Evolutionary conservation across 2,329 filamentous ascomycete genomes (phyloP), one percentile per base, ranked within the genome.

Genomic region (Aureobasidium mangrovei): DNA sequence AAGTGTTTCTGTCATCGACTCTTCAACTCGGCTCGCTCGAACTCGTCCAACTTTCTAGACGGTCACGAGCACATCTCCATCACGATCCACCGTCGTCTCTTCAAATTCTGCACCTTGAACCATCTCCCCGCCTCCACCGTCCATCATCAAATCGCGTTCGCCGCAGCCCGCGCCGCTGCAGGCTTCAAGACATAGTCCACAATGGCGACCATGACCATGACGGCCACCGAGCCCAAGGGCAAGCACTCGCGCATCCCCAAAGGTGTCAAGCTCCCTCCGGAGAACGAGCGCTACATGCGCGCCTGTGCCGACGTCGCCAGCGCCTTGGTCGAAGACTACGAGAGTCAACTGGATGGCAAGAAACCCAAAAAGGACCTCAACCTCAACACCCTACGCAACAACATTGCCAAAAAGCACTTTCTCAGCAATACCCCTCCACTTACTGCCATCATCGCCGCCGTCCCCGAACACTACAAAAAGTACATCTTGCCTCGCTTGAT

Each of bases 391-490:
- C 72, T 98, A 61, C 84, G 93, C 43, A 84, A 88, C 53, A 91
- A 91, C 67, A 82, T 95, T 58, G 82, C 93, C 43, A 95, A 93
- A 74, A 97, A 96, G 74, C 90, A 97, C 74, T 86, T 84, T 68
- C 76, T 98, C 58, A 85, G 83, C 69, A 89, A 83, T 58, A 88
- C 95, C 62, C 93, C 93, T 32, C 89, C 94, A 28, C 75, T 98
- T 60, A 97, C 91, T 7, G 91, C 93, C 57, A 98, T 98, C 66
- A 97, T 98, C 66, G 89, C 93, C 53, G 93, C 93, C 7, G 91
- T 98, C 35, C 94, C 94, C n/a, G 93, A 98, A 69, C 91, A 97
- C 69, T 96, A 97, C 75, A 98, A 97, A 77, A 98, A 97, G 74
- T 97, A 97, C 65, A 96, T 98, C 58, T 73, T 97, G 58, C 93